These are phyloP conservation scores for Cutaneotrichosporon curvatum DNA, from an alignment of 1,284 basidiomycete genomes.

Conservation along the genomic window DNA sequence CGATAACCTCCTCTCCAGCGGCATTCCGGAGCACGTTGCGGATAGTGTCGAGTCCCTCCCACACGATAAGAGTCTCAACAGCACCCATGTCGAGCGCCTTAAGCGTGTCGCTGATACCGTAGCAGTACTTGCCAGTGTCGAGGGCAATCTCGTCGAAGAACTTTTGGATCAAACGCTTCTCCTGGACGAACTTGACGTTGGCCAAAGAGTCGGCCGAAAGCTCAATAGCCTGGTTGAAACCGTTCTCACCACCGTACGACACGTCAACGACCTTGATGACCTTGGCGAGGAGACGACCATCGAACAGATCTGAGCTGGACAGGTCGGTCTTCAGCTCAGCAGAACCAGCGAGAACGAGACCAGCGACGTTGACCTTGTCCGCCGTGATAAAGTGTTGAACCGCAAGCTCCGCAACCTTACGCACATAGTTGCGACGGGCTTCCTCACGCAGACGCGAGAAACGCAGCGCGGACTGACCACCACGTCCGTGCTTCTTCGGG, in stretches of 20 bases:
- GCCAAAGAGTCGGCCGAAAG: conserved; percentile 89
- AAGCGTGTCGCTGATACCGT: conserved; percentile 94
- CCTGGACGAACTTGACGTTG: conserved; percentile 99
- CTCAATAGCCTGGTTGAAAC: conserved; percentile 98
- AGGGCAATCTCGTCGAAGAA: conserved; percentile 99
- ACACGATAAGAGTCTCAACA: conserved; percentile 94
- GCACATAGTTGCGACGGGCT: conserved; percentile 98
- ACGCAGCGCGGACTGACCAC: conserved; percentile 99
- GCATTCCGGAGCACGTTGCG: conserved; percentile 82
- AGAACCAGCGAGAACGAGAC: conserved; percentile 92
- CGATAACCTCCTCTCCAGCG: conserved; percentile 70
- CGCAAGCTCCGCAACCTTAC: conserved; percentile 94
- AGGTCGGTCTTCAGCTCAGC: conserved; percentile 99
- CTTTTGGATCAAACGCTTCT: conserved; percentile 93
- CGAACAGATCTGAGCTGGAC: conserved; percentile 93
- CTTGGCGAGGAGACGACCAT: conserved; percentile 77
- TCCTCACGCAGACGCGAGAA: conserved; percentile 99
- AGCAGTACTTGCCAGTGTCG: conserved; percentile 96
- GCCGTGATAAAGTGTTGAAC: conserved; percentile 97
- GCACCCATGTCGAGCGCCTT: conserved; percentile 95
- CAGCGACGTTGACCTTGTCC: conserved; percentile 97
- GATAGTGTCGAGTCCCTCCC: conserved; percentile 90
- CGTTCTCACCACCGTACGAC: conserved; percentile 97
- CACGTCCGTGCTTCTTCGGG: conserved; percentile 99
- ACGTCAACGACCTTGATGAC: conserved; percentile 98